phyloP scores from a whole-genome alignment of 768 basidiomycete species.

The Kwoniella pini region DNA sequence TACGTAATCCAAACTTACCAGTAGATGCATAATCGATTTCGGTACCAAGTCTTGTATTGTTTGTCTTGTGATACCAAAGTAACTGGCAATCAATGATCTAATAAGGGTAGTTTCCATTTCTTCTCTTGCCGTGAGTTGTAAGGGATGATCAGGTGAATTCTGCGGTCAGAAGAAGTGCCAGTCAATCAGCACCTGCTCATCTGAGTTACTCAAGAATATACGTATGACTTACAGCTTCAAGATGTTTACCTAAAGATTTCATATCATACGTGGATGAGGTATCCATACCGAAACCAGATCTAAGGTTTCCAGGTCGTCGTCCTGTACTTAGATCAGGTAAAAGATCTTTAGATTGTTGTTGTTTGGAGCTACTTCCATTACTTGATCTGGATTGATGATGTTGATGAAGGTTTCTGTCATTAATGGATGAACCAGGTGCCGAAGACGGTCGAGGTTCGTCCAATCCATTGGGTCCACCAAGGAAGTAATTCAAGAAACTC shows the following conservation, averaged over 20 bases:
- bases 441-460: constrained; percentile 10
- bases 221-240: constrained; percentile 95
- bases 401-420: constrained; percentile 1
- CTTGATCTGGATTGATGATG: constrained; percentile 53
- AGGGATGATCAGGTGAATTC: constrained; percentile 63
- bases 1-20: constrained; percentile 29
- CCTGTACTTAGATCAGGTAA: constrained; percentile 50
- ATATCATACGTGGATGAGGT: constrained; percentile 91
- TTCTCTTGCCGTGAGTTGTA: constrained; percentile 73
- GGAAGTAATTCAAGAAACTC: constrained; percentile 96
- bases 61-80: constrained; percentile 94
- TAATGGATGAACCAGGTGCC: constrained; percentile 14
- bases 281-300: constrained; percentile 62
- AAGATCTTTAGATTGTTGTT: constrained; percentile 31
- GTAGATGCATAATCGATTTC: constrained; percentile 91
- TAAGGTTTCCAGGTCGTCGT: constrained; percentile 33
- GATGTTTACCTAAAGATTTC: constrained; percentile 96
- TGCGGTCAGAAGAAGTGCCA: constrained; percentile 29
- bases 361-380: neutral
- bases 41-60: constrained; percentile 96
- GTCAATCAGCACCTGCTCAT: no score
- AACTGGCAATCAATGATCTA: constrained; percentile 88
- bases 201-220: no score
- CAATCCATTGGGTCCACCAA: constrained; percentile 72
- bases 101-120: constrained; percentile 97